phyloP scores from a whole-genome alignment of 2,329 filamentous ascomycete genomes.

The Neonectria ditissima region DNA sequence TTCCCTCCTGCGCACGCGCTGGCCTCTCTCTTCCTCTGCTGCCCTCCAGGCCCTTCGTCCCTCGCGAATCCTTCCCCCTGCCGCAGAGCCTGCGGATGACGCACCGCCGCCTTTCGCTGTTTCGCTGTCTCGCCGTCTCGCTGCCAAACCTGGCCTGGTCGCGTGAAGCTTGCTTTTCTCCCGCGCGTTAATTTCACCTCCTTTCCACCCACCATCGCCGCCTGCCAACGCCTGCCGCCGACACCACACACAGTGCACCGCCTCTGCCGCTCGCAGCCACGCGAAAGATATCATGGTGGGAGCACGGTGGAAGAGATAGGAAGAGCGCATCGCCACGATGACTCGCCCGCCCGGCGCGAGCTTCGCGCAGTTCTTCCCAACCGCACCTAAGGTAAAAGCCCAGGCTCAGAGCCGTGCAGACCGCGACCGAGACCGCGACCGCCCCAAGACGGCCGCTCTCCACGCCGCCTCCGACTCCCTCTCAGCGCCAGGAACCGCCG shows the following conservation, averaged over 20 bases:
- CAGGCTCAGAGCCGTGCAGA: conserved; percentile 51
- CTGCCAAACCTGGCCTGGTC: conserved; percentile 48
- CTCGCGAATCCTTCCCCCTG: conserved; percentile 36
- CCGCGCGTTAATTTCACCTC: conserved; percentile 40
- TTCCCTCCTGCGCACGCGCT: conserved; percentile 31
- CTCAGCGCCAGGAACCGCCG: conserved; percentile 32
- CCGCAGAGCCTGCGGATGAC: conserved; percentile 41
- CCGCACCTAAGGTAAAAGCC: conserved; percentile 74
- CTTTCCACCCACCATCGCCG: conserved; percentile 25
- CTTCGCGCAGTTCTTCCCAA: conserved; percentile 89
- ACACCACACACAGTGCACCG: conserved; percentile 11
- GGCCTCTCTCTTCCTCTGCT: conserved; percentile 19
- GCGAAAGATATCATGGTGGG: conserved; percentile 68
- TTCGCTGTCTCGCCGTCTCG: background rate
- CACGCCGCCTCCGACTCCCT: conserved; percentile 39
- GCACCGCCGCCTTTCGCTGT: conserved; percentile 36
- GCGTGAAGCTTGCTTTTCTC: conserved; percentile 53
- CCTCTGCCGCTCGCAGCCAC: conserved; percentile 33
- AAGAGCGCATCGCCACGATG: conserved; percentile 71
- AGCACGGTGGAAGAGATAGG: conserved; percentile 65
- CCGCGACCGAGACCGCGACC: conserved; percentile 50
- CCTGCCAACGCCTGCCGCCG: conserved; percentile 22
- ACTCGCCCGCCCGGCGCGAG: conserved; percentile 82
- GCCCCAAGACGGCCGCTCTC: conserved; percentile 42
- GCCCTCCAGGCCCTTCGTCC: conserved; percentile 26